phyloP scores from a whole-genome alignment of 352 stramenopile species.

The Thraustotheca clavata region DNA sequence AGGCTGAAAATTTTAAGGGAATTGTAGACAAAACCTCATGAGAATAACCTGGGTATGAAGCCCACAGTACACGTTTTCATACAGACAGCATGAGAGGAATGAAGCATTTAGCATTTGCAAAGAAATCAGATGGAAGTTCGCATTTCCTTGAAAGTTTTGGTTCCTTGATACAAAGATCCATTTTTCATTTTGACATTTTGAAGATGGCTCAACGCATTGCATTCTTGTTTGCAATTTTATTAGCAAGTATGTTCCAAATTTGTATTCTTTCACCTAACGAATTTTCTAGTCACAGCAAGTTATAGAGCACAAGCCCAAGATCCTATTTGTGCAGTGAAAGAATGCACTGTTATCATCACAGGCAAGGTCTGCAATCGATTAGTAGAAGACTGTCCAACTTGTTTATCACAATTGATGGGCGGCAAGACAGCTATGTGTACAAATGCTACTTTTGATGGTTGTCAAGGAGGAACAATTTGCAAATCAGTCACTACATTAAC shows the following conservation, averaged over 20 bases:
- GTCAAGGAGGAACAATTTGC: neutral
- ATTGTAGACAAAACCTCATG: too few relatives aligned
- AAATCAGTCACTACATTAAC: neutral
- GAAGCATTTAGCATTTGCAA: too few relatives aligned
- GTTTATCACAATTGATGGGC: neutral
- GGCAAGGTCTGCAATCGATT: conserved; percentile 2
- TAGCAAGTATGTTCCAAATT: neutral
- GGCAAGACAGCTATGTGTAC: neutral
- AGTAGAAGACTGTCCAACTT: neutral
- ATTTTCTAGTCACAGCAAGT: too few relatives aligned
- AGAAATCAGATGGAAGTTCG: too few relatives aligned
- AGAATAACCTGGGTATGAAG: too few relatives aligned
- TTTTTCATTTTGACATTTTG: neutral
- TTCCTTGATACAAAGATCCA: too few relatives aligned
- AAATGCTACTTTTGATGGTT: conserved; percentile 2
- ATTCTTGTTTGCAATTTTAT: neutral
- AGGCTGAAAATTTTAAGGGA: too few relatives aligned
- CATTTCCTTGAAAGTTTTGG: too few relatives aligned
- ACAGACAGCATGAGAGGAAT: too few relatives aligned
- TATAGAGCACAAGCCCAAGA: neutral
- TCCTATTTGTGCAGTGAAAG: neutral
- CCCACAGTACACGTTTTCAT: too few relatives aligned
- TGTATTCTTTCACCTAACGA: too few relatives aligned
- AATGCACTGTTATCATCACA: neutral
- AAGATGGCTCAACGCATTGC: neutral